Conservation (phyloP, 2,329 filamentous ascomycete genomes). For the Dissoconium aciculare region DNA sequence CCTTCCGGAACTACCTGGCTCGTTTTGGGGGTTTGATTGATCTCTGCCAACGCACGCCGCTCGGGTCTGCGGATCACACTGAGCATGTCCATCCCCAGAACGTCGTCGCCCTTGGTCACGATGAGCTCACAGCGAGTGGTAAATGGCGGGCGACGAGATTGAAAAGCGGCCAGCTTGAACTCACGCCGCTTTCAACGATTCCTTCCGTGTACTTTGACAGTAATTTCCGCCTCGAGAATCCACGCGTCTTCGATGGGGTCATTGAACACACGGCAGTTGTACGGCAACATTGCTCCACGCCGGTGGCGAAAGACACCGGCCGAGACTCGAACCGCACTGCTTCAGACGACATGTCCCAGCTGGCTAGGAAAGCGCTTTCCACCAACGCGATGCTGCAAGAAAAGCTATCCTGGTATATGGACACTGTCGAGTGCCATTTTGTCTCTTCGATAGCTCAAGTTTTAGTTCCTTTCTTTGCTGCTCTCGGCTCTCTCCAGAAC, state of each 20-base stretch:
- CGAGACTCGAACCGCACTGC: constrained; percentile 43
- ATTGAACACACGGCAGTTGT: constrained; percentile 92
- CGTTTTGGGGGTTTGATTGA: too few species aligned
- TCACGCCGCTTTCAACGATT: constrained; percentile 80
- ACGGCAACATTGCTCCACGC: constrained; percentile 45
- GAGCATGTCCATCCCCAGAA: too few species aligned
- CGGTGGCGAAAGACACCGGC: constrained; percentile 31
- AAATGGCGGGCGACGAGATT: too few species aligned
- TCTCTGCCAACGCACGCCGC: too few species aligned
- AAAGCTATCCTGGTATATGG: constrained; percentile 99
- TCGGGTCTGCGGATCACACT: too few species aligned
- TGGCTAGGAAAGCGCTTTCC: constrained; percentile 65
- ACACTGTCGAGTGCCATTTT: constrained; percentile 92
- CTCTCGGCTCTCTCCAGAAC: constrained; percentile 76
- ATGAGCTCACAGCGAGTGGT: too few species aligned
- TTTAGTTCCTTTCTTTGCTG: constrained; percentile 91
- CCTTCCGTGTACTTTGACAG: constrained; percentile 90
- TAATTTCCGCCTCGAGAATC: constrained; percentile 88
- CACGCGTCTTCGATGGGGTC: constrained; percentile 87
- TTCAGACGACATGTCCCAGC: too few species aligned
- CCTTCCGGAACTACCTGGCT: too few species aligned
- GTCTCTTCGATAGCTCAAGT: constrained; percentile 93
- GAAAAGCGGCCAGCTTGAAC: too few species aligned
- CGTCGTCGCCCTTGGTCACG: too few species aligned
- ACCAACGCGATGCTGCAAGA: constrained; percentile 96